phyloP scores from a whole-genome alignment of 441 rosid genomes.

The Iberis amara region DNA sequence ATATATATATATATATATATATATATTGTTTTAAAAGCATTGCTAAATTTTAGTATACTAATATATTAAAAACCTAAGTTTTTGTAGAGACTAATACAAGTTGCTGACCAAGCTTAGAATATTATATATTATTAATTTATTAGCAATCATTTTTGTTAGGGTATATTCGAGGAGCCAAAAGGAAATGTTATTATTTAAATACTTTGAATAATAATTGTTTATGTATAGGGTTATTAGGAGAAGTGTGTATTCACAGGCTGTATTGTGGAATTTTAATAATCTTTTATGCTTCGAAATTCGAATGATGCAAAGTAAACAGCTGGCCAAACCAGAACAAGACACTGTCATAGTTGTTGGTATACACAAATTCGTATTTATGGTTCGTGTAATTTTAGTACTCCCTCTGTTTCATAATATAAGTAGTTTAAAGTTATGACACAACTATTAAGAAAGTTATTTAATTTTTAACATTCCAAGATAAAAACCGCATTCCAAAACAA shows the following conservation, averaged over 20 bases:
- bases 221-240: conserved; percentile 27
- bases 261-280: conserved; percentile 18
- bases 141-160: conserved; percentile 23
- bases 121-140: conserved; percentile 12
- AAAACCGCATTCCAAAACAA: too few relatives aligned
- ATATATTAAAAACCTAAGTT: too few relatives aligned
- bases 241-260: conserved; percentile 39
- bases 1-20: too few relatives aligned
- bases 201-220: not conserved
- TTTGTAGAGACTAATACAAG: too few relatives aligned
- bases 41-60: too few relatives aligned
- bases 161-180: conserved; percentile 21
- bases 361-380: conserved; percentile 14
- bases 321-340: conserved; percentile 36
- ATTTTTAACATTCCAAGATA: too few relatives aligned
- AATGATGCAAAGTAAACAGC: conserved; percentile 34
- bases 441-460: too few relatives aligned
- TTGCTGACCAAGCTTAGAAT: too few relatives aligned
- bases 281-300: conserved; percentile 11
- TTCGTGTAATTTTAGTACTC: not conserved
- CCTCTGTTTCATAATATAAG: too few relatives aligned
- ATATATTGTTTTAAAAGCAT: too few relatives aligned
- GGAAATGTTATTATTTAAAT: not conserved
- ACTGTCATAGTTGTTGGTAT: conserved; percentile 28
- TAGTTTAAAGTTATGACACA: too few relatives aligned